phyloP scores from a whole-genome alignment of 805 yeast species.

The Ogataea siamensis region DNA sequence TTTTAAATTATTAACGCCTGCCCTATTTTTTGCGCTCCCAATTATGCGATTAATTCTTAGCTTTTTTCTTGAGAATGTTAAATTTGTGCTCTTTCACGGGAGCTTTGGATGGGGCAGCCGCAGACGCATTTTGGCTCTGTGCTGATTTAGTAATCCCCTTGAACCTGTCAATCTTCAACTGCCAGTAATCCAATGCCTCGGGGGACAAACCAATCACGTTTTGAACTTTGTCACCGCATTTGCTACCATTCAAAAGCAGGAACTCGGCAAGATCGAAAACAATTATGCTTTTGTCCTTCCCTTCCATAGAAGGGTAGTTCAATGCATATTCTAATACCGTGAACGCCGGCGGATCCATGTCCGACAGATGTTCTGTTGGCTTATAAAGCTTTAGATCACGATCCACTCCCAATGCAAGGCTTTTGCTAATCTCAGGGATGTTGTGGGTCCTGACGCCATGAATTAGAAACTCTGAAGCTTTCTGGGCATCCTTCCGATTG shows the following conservation, averaged over 20 bases:
- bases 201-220: slow-evolving; percentile 39
- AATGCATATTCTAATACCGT: slow-evolving; percentile 52
- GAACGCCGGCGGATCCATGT: slow-evolving; percentile 25
- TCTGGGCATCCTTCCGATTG: slow-evolving; percentile 16
- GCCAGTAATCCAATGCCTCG: slow-evolving; percentile 57
- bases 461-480: slow-evolving; percentile 37
- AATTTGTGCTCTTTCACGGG: slow-evolving; percentile 19
- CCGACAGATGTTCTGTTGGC: slow-evolving; percentile 5
- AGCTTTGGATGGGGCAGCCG: neutral
- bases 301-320: slow-evolving; percentile 31
- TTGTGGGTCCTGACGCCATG: slow-evolving; percentile 52
- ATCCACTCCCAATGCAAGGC: slow-evolving; percentile 49
- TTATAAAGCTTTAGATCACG: slow-evolving; percentile 39
- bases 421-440: slow-evolving; percentile 41
- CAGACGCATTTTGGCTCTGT: neutral
- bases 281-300: slow-evolving; percentile 16
- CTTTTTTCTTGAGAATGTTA: slow-evolving; percentile 27
- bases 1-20: slow-evolving; percentile 9
- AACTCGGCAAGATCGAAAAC: slow-evolving; percentile 55
- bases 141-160: slow-evolving; percentile 16
- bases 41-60: slow-evolving; percentile 3
- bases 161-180: slow-evolving; percentile 36
- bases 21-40: slow-evolving; percentile 4
- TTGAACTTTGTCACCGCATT: slow-evolving; percentile 38
- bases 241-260: slow-evolving; percentile 54